Conservation (phyloP, 2,329 filamentous ascomycete genomes). For the Hymenoscyphus linearis region DNA sequence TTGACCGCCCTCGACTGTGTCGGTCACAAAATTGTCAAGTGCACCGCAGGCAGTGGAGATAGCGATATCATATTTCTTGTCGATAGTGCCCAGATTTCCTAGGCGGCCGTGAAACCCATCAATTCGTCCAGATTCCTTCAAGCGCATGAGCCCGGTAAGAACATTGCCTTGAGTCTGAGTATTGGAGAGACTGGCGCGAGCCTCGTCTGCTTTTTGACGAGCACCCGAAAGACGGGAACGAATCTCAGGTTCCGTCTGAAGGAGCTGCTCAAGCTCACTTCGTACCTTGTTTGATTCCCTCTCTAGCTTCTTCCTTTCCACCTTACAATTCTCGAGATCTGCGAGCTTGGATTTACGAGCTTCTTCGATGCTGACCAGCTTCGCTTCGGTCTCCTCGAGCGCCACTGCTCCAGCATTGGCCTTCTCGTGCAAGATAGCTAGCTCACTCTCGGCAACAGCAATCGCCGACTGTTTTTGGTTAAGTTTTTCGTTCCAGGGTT, state of each 20-base stretch:
- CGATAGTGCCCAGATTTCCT: constrained; percentile 89
- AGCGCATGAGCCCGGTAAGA: constrained; percentile 81
- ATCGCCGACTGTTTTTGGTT: constrained; percentile 93
- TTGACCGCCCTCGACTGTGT: constrained; percentile 91
- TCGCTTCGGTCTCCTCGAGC: constrained; percentile 75
- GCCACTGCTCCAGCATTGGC: constrained; percentile 82
- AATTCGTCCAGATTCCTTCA: constrained; percentile 93
- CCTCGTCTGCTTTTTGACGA: constrained; percentile 93
- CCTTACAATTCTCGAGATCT: constrained; percentile 72
- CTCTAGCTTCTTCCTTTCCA: constrained; percentile 65
- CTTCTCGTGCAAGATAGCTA: constrained; percentile 85
- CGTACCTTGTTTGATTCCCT: constrained; percentile 69
- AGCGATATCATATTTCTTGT: constrained; percentile 92
- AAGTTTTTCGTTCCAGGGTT: constrained; percentile 96
- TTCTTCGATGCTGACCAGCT: constrained; percentile 69
- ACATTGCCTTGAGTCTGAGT: constrained; percentile 93
- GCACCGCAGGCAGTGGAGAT: constrained; percentile 92
- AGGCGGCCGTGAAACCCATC: constrained; percentile 95
- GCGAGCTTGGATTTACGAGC: constrained; percentile 63
- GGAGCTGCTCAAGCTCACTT: constrained; percentile 66
- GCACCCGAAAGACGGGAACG: constrained; percentile 82
- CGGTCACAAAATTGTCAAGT: constrained; percentile 94
- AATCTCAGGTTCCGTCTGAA: constrained; percentile 73
- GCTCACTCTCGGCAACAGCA: constrained; percentile 89
- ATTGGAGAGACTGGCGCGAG: constrained; percentile 79